Conservation (phyloP, 768 basidiomycete species). For the Steccherinum ochraceum region DNA sequence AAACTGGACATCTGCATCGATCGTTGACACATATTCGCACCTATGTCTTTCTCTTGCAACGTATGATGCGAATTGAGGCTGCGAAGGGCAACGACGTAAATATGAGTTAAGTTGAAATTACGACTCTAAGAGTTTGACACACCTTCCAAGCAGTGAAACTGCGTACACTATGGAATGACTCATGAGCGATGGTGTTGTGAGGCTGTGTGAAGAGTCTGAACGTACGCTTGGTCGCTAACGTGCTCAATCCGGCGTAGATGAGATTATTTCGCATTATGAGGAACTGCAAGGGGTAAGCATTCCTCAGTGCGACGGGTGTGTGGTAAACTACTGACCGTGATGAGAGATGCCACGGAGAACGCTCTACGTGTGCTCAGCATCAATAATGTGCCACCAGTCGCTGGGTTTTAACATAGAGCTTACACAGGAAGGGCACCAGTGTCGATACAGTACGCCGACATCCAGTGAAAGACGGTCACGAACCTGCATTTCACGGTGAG, state of each 20-base stretch:
- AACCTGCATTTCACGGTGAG: background rate
- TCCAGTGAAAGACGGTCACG: background rate
- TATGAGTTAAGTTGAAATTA: background rate
- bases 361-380: no score
- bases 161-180: background rate
- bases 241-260: background rate
- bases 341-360: background rate
- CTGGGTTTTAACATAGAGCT: background rate
- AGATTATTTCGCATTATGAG: background rate
- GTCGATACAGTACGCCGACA: background rate
- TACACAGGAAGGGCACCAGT: background rate
- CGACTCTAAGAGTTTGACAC: background rate
- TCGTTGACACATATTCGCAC: background rate
- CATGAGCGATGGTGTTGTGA: background rate
- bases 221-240: background rate
- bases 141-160: background rate
- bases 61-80: background rate
- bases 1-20: background rate
- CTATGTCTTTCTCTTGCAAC: no score
- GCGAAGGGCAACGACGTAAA: background rate
- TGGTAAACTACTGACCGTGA: background rate
- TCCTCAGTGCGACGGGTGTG: background rate
- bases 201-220: background rate
- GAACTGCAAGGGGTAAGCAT: background rate
- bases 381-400: background rate